These are phyloP conservation scores for Cinnamomum chago DNA, from an alignment of 164 flowering plant genomes.

Conservation along the genomic window DNA sequence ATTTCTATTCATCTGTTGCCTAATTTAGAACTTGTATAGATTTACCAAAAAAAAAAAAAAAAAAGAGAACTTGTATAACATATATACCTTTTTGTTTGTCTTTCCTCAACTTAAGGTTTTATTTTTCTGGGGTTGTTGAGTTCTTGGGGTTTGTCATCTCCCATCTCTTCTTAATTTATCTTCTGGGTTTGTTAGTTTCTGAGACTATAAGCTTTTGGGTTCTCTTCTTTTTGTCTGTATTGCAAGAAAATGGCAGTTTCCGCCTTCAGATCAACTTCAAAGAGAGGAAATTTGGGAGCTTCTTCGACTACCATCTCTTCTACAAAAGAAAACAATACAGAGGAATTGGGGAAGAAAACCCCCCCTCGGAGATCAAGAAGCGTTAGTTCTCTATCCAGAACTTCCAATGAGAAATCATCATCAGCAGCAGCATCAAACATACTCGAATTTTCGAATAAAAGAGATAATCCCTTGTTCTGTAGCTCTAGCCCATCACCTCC, in stretches of 20 bases:
- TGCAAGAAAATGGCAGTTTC: conserved; percentile 45
- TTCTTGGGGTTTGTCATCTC: not conserved
- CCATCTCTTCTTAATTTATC: too few relatives aligned
- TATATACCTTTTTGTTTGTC: not conserved
- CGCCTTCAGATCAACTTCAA: conserved; percentile 59
- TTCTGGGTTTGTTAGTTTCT: too few relatives aligned
- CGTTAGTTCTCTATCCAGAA: conserved; percentile 50
- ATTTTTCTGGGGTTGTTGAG: not conserved
- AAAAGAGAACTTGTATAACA: too few relatives aligned
- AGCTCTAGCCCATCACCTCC: conserved; percentile 24
- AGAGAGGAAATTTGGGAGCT: conserved; percentile 30
- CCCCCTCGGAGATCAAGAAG: conserved; percentile 54
- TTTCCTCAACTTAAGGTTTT: not conserved
- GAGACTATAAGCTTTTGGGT: not conserved
- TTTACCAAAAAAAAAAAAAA: too few relatives aligned
- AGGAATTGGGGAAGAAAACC: conserved; percentile 20
- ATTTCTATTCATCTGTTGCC: not conserved
- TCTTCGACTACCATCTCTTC: conserved; percentile 12
- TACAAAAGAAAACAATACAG: conserved; percentile 14
- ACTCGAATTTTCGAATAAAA: conserved; percentile 41
- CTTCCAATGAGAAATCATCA: not conserved
- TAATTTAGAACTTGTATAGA: not conserved
- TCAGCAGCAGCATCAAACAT: not conserved
- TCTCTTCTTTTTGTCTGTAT: not conserved
- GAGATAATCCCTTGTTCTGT: conserved; percentile 71